Conservation (phyloP, 139 green algal genomes). For the Marvania coccoides region DNA sequence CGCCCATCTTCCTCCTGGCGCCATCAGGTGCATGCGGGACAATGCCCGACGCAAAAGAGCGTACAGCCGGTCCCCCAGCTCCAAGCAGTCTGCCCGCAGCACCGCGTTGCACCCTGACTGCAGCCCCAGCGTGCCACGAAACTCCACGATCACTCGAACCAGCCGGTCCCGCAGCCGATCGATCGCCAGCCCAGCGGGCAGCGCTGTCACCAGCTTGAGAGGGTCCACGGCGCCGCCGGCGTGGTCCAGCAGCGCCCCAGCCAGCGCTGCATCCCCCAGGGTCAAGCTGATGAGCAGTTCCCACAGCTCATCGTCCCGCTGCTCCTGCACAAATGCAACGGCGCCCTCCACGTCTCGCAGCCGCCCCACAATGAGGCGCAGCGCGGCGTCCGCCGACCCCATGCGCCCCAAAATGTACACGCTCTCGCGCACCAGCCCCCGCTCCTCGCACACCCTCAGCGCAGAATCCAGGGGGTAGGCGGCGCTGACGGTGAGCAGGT, state of each 20-base stretch:
- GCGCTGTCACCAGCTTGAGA: conserved; percentile 61
- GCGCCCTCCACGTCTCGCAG: conserved; percentile 78
- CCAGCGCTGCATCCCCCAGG: conserved; percentile 52
- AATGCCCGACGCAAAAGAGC: not conserved
- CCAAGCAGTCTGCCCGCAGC: conserved; percentile 64
- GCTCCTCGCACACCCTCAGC: conserved; percentile 57
- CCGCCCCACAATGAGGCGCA: conserved; percentile 82
- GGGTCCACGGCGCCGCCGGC: conserved; percentile 76
- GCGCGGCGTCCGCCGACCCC: conserved; percentile 62
- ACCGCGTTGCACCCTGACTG: conserved; percentile 85
- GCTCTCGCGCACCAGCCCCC: conserved; percentile 58
- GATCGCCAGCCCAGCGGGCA: conserved; percentile 74
- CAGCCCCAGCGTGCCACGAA: conserved; percentile 69
- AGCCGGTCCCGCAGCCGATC: conserved; percentile 66
- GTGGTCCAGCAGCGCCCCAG: conserved; percentile 81
- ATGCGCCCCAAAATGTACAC: conserved; percentile 88
- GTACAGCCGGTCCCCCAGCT: conserved; percentile 44
- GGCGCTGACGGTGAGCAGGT: conserved; percentile 67
- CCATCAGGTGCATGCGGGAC: not conserved
- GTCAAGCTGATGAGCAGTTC: conserved; percentile 78
- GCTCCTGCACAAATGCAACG: conserved; percentile 83
- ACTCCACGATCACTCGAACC: conserved; percentile 85
- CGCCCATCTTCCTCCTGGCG: not conserved
- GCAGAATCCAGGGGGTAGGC: conserved; percentile 77
- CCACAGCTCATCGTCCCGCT: conserved; percentile 88